phyloP scores from a whole-genome alignment of 2,329 filamentous ascomycete genomes.

The Ilyonectria destructans region DNA sequence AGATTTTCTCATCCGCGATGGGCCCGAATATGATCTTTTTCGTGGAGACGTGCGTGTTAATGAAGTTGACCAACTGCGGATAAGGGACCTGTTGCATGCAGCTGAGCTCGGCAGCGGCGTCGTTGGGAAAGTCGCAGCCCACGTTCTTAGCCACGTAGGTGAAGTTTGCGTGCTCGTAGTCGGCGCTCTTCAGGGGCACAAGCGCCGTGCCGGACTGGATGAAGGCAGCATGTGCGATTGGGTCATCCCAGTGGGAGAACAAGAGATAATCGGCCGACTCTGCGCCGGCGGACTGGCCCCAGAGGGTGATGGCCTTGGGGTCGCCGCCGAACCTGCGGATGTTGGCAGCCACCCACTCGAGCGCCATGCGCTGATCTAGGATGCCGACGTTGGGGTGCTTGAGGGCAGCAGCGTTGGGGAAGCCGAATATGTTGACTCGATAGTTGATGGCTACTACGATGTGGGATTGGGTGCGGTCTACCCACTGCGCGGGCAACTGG shows the following conservation, averaged over 20 bases:
- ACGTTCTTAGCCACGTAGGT: conserved; percentile 54
- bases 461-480: conserved; percentile 48
- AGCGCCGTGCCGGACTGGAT: conserved; percentile 60
- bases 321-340: conserved; percentile 67
- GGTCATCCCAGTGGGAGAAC: conserved; percentile 63
- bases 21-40: conserved; percentile 44
- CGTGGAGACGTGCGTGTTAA: conserved; percentile 50
- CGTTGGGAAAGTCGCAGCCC: conserved; percentile 51
- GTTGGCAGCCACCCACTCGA: conserved; percentile 68
- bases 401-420: conserved; percentile 50
- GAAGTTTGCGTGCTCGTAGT: conserved; percentile 52
- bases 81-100: conserved; percentile 57
- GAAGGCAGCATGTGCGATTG: conserved; percentile 61
- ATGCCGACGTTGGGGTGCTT: conserved; percentile 64
- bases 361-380: conserved; percentile 66
- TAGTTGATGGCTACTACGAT: conserved; percentile 54
- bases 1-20: conserved; percentile 48
- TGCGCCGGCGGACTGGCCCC: conserved; percentile 65
- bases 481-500: conserved; percentile 49
- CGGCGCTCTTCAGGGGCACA: conserved; percentile 47
- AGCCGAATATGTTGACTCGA: conserved; percentile 52
- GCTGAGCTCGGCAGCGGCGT: conserved; percentile 51
- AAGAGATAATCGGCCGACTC: conserved; percentile 80
- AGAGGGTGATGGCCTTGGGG: conserved; percentile 59
- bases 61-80: conserved; percentile 51